Evolutionary conservation across 495 filamentous ascomycete genomes (phyloP).

Genomic region (Cladorrhinum samala): DNA sequence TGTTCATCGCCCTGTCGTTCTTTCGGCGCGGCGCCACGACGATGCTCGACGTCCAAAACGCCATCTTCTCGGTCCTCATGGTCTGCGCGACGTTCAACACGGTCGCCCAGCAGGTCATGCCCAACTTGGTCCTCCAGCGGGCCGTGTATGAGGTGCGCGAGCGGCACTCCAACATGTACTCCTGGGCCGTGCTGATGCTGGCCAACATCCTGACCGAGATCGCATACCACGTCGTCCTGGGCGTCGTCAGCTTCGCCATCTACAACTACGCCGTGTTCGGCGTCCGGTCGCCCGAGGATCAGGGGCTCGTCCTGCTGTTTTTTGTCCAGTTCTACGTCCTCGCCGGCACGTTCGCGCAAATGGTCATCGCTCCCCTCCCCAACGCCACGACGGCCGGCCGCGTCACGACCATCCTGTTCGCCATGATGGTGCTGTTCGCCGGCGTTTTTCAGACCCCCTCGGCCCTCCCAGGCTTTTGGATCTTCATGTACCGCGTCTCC

Average conservation of each 20-base stretch:
- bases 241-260: too few species aligned
- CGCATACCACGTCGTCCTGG: too few species aligned
- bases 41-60: conserved; percentile 55
- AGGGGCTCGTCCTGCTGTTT: too few species aligned
- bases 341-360: too few species aligned
- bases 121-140: not conserved
- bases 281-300: too few species aligned
- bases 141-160: not conserved
- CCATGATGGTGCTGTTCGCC: too few species aligned
- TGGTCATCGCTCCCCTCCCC: too few species aligned
- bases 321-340: too few species aligned
- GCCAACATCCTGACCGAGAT: conserved; percentile 49
- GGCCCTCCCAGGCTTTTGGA: conserved; percentile 40
- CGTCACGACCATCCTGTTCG: too few species aligned
- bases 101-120: conserved; percentile 20
- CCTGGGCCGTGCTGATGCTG: conserved; percentile 52
- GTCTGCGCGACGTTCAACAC: conserved; percentile 59
- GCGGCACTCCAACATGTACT: conserved; percentile 57
- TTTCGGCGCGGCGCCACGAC: conserved; percentile 53
- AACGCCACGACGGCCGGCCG: too few species aligned
- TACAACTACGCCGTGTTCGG: too few species aligned
- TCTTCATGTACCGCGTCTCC: conserved; percentile 42
- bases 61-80: conserved; percentile 67
- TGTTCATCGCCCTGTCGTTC: conserved; percentile 75
- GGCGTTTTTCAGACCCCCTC: conserved; percentile 32